phyloP scores from a whole-genome alignment of 1,284 basidiomycete genomes.

The Leccinum solheimii region DNA sequence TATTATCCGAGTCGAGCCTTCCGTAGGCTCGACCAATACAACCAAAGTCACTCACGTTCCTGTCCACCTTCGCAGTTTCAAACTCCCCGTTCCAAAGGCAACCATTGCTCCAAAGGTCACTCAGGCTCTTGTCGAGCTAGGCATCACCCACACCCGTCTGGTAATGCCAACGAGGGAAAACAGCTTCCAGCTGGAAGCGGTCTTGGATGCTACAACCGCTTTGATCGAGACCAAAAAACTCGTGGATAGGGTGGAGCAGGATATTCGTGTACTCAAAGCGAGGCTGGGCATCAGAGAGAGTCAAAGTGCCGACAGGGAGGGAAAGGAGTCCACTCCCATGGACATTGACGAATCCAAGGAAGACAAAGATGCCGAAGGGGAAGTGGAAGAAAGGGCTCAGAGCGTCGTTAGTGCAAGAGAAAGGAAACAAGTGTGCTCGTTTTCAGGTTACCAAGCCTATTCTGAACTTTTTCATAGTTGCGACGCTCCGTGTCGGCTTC shows the following conservation, averaged over 20 bases:
- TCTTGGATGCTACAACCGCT: slow-evolving; percentile 69
- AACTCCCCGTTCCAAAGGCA: slow-evolving; percentile 75
- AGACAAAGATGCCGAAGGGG: slow-evolving; percentile 36
- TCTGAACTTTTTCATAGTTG: slow-evolving; percentile 38
- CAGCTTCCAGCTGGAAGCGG: slow-evolving; percentile 65
- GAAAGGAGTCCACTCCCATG: slow-evolving; percentile 34
- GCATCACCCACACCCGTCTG: slow-evolving; percentile 69
- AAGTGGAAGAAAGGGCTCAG: slow-evolving; percentile 58
- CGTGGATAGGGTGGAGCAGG: slow-evolving; percentile 84
- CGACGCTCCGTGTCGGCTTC: slow-evolving; percentile 64
- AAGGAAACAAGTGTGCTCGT: slow-evolving; percentile 55
- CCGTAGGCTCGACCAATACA: slow-evolving; percentile 47
- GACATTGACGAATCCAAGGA: slow-evolving; percentile 43
- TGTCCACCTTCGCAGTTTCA: slow-evolving; percentile 79
- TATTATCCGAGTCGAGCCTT: slow-evolving; percentile 69
- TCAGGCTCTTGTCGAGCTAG: slow-evolving; percentile 74
- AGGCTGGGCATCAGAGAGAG: slow-evolving; percentile 61
- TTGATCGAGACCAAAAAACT: slow-evolving; percentile 86
- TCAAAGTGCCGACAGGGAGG: slow-evolving; percentile 40
- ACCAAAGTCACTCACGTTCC: slow-evolving; percentile 78
- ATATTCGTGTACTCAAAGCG: slow-evolving; percentile 69
- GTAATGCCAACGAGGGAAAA: slow-evolving; percentile 92
- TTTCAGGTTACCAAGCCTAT: background rate
- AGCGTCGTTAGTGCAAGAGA: slow-evolving; percentile 64
- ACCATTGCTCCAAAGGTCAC: slow-evolving; percentile 72